phyloP scores from a whole-genome alignment of 768 basidiomycete species.

The Naganishia onofrii region DNA sequence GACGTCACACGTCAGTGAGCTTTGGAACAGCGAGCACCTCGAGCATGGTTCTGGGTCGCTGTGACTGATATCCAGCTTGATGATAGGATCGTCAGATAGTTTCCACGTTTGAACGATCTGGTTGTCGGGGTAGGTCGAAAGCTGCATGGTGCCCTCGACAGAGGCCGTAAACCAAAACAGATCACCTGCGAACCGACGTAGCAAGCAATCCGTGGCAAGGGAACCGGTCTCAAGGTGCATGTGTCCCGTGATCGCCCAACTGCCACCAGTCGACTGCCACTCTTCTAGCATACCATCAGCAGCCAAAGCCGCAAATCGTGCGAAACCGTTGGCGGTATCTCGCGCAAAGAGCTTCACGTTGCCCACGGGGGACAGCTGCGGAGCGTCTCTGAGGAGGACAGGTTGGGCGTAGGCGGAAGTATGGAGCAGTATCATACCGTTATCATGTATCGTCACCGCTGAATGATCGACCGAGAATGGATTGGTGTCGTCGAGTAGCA shows the following conservation, averaged over 20 bases:
- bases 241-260: not conserved
- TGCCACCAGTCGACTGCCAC: not conserved
- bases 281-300: not conserved
- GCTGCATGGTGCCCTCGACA: not conserved
- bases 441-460: not conserved
- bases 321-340: not conserved
- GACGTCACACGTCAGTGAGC: not conserved
- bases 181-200: conserved; percentile 4
- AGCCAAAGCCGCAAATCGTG: conserved; percentile 5
- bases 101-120: conserved; percentile 4
- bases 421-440: conserved; percentile 6
- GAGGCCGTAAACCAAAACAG: conserved; percentile 5
- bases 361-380: not conserved
- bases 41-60: not conserved
- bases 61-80: not conserved
- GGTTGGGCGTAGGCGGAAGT: not conserved
- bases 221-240: not conserved
- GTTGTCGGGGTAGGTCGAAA: conserved; percentile 8
- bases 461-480: not conserved
- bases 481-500: not conserved
- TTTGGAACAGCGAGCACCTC: conserved; percentile 11
- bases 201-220: not conserved
- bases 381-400: not conserved
- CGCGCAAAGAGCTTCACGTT: not conserved
- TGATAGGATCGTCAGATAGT: conserved; percentile 7